Conservation (phyloP, 1,284 basidiomycete genomes). For the Vanrija humicola region DNA sequence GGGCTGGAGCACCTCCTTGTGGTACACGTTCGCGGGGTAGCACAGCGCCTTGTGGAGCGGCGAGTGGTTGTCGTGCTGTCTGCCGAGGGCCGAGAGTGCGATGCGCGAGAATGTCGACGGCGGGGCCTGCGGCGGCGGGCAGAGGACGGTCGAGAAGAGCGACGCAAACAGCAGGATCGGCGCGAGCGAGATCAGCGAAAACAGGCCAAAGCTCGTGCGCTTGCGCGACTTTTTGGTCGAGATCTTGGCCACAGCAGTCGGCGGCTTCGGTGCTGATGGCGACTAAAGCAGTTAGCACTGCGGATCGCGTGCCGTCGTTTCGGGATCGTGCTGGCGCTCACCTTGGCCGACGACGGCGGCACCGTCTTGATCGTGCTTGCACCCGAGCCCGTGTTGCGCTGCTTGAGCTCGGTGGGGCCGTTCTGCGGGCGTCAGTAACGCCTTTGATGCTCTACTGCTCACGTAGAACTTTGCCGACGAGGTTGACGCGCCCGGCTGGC, state of each 20-base stretch:
- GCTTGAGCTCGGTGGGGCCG: background rate
- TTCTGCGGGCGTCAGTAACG: background rate
- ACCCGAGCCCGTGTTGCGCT: no score
- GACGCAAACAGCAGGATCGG: constrained; percentile 39
- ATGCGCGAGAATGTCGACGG: constrained; percentile 27
- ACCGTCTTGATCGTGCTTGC: no score
- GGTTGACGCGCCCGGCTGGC: background rate
- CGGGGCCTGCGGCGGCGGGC: constrained; percentile 29
- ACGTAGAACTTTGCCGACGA: constrained; percentile 16
- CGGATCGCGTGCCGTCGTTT: no score
- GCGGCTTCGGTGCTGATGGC: background rate
- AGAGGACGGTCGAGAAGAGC: constrained; percentile 41
- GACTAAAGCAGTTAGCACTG: background rate
- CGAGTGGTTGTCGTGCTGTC: constrained; percentile 18
- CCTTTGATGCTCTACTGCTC: background rate
- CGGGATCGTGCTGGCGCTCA: background rate
- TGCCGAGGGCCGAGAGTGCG: constrained; percentile 33
- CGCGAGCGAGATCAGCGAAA: constrained; percentile 33
- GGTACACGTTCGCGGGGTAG: constrained; percentile 44
- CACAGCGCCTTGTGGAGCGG: constrained; percentile 36
- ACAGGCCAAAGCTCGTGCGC: constrained; percentile 29
- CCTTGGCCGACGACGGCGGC: no score
- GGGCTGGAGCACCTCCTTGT: constrained; percentile 32
- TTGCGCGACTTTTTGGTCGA: background rate
- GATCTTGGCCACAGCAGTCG: background rate